Conservation (phyloP, 2,329 filamentous ascomycete species). For the Penicillium sp. region DNA sequence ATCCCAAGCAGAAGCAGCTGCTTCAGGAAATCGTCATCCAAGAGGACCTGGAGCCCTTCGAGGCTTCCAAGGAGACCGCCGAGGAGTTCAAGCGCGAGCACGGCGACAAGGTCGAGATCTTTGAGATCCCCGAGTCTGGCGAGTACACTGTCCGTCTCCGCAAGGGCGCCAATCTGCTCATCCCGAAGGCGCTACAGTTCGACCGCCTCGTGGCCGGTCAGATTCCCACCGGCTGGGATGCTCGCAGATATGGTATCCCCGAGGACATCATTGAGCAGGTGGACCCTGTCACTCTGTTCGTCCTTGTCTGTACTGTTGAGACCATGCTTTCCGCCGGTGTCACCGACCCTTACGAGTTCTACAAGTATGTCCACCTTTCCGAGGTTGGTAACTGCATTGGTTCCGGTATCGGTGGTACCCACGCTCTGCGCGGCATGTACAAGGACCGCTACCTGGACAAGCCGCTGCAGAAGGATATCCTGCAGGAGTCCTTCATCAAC, state of each 20-base stretch:
- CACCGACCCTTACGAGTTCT: conserved; percentile 98
- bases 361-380: conserved; percentile 98
- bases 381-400: conserved; percentile 98
- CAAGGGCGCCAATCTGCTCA: conserved; percentile 91
- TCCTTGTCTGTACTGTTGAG: conserved; percentile 90
- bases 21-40: conserved; percentile 97
- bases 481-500: conserved; percentile 99
- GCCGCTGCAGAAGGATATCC: conserved; percentile 95
- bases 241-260: conserved; percentile 90
- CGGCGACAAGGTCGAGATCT: conserved; percentile 94
- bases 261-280: conserved; percentile 98
- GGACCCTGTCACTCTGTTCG: conserved; percentile 91
- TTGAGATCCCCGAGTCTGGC: conserved; percentile 87
- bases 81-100: conserved; percentile 97
- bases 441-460: conserved; percentile 95
- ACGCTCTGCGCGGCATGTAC: conserved; percentile 94
- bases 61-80: conserved; percentile 93
- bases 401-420: conserved; percentile 94
- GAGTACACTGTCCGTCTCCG: conserved; percentile 92
- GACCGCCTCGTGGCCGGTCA: conserved; percentile 96
- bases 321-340: conserved; percentile 88
- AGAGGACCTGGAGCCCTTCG: conserved; percentile 94
- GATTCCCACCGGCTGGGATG: conserved; percentile 94
- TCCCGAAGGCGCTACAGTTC: conserved; percentile 94
- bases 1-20: conserved; percentile 97